phyloP scores from a whole-genome alignment of 345 rosid species.

The Turnera subulata region DNA sequence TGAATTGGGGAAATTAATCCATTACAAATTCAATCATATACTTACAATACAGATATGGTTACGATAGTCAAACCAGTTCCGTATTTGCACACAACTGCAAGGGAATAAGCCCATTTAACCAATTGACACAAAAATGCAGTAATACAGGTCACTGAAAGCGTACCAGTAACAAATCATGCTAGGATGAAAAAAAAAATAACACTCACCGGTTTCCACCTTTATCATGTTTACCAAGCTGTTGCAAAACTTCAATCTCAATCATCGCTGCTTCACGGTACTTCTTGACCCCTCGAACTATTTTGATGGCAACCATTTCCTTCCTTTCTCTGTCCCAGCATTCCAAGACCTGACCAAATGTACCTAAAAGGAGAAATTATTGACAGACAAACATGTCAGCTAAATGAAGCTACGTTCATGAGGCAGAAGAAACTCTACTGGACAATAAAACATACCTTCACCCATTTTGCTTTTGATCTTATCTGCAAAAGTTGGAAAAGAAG shows the following conservation, averaged over 20 bases:
- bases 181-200: slow-evolving; percentile 1
- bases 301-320: slow-evolving; percentile 86
- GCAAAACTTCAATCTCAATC: slow-evolving; percentile 84
- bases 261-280: slow-evolving; percentile 90
- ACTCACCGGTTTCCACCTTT: slow-evolving; percentile 83
- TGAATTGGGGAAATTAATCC: slow-evolving; percentile 64
- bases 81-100: slow-evolving; percentile 99
- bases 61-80: slow-evolving; percentile 99
- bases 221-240: slow-evolving; percentile 81
- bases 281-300: slow-evolving; percentile 82
- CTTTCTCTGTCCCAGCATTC: slow-evolving; percentile 93
- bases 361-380: slow-evolving; percentile 21
- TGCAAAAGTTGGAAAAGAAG: slow-evolving; percentile 23
- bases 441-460: slow-evolving; percentile 66
- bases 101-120: slow-evolving; percentile 80
- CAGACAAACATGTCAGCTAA: not conserved
- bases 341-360: slow-evolving; percentile 87
- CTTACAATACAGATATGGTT: slow-evolving; percentile 99
- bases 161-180: slow-evolving; percentile 9
- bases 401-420: too few relatives aligned
- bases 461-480: slow-evolving; percentile 81
- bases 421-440: not conserved
- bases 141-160: slow-evolving; percentile 14
- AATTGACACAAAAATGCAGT: slow-evolving; percentile 19
- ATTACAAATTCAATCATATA: slow-evolving; percentile 52